A percentile compares a stretch with the other conserved stretches of the same genome.
Conservation (phyloP, 2,329 filamentous ascomycete species). For the Cryphonectria carpinicola region DNA sequence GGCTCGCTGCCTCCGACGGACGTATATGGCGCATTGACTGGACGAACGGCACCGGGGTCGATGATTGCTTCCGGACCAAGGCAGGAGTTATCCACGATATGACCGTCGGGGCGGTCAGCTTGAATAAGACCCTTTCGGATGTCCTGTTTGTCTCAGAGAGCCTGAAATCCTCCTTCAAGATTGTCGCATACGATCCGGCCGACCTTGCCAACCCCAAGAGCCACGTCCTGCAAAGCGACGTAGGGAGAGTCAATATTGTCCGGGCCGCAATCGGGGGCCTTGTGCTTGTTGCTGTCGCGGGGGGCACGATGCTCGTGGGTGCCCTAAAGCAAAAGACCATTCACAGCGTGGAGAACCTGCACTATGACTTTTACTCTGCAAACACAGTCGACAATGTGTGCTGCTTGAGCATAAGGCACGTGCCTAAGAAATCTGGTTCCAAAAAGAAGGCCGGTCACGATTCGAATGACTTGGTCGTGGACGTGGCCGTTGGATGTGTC, state of each 20-base stretch:
- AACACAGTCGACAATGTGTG: constrained; percentile 67
- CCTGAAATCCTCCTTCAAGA: constrained; percentile 43
- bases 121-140: constrained; percentile 45
- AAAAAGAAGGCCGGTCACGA: constrained; percentile 36
- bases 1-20: constrained; percentile 64
- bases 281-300: constrained; percentile 59
- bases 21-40: constrained; percentile 62
- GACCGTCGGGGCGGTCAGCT: constrained; percentile 44
- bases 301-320: constrained; percentile 64
- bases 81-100: constrained; percentile 53
- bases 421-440: constrained; percentile 33
- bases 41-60: constrained; percentile 50
- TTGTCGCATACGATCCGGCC: constrained; percentile 51
- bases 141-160: constrained; percentile 53
- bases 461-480: constrained; percentile 51
- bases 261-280: constrained; percentile 54
- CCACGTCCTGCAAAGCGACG: constrained; percentile 23
- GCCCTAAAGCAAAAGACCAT: constrained; percentile 42
- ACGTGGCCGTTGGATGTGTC: constrained; percentile 77
- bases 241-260: constrained; percentile 26
- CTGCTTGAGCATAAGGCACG: constrained; percentile 65
- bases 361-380: constrained; percentile 62
- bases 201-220: constrained; percentile 27
- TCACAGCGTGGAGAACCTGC: constrained; percentile 46
- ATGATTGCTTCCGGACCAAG: constrained; percentile 47